Base-by-base conservation (phyloP, 208 protist genomes). In the Acanthamoeba healyi region DNA sequence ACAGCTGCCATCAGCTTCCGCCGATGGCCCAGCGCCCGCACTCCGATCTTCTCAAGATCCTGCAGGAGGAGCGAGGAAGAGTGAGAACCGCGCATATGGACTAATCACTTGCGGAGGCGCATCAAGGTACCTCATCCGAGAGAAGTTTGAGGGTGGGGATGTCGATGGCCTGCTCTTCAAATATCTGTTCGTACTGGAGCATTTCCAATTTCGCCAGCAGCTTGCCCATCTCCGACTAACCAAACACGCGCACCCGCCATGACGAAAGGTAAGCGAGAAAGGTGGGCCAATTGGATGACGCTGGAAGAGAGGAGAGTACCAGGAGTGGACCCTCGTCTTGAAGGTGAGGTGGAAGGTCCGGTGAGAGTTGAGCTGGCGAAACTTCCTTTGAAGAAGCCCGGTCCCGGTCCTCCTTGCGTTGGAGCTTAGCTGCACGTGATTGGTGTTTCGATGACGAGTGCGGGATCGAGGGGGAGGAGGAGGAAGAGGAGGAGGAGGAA, bases 141-240 rank as follows among this genome's bases (percentile, higher is more conserved):
- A 72, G 63, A 1, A 72, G 63, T n/a, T 72, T 72, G 34, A 72
- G 63, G 9, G 63, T 72, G 26, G 63, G 63, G 2, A 72, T 72
- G 63, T 72, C 63, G 26, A 72, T 72, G 63, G 63, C 63, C 34
- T 72, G 63, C 63, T 72, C 63, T 17, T 72, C 63, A n/a, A 72
- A 72, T 10, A 72, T 72, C 63, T 72, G 63, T 17, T 72, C 34
- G 34, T 72, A 72, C 63, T 72, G 63, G 12, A 72, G 26, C 63
- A 72, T 40, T n/a, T 72, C 63, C 63, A 72, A 17, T 36, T 17
- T 72, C 17, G 63, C 63, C 63, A 72, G 15, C 63, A 72, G 63
- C 63, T 38, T 72, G 7, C 63, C 34, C 63, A 72, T 72, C 34
- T 72, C 63, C 29, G 63, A 72, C 63, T 72, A 22, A 22, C 12